phyloP scores from a whole-genome alignment of 139 green algal genomes.

The Coelastrella sp. region DNA sequence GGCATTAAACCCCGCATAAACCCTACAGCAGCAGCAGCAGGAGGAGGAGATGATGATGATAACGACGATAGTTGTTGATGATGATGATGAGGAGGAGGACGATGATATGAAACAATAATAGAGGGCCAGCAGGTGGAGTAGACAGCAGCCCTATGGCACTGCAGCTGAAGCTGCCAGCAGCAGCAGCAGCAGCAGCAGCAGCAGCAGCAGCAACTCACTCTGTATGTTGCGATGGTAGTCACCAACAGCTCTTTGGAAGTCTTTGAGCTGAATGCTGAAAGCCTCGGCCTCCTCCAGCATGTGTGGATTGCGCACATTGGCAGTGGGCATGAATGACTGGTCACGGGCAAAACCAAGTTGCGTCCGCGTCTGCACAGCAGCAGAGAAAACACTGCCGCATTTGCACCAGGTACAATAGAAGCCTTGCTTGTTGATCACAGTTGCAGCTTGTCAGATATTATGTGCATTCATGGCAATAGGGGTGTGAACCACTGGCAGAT shows the following conservation, averaged over 20 bases:
- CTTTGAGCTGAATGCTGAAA: constrained; percentile 47
- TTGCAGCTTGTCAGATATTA: neutral
- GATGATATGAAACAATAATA: neutral
- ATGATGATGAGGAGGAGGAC: neutral
- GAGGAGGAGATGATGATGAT: neutral
- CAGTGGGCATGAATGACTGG: constrained; percentile 57
- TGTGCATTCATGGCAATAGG: neutral
- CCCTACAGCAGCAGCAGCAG: constrained; percentile 28
- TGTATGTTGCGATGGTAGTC: constrained; percentile 21
- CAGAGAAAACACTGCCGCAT: neutral
- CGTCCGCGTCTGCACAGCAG: neutral
- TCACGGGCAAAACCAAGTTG: constrained; percentile 50
- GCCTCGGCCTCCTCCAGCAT: constrained; percentile 62
- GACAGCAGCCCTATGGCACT: neutral
- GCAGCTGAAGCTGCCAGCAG: neutral
- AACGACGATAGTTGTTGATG: too few species aligned
- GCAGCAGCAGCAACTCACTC: constrained; percentile 13
- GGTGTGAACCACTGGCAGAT: neutral
- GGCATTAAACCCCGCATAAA: constrained; percentile 41
- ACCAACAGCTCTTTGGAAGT: constrained; percentile 27
- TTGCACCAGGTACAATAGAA: neutral
- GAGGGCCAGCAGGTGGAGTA: too few species aligned
- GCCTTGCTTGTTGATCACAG: neutral
- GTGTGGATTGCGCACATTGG: constrained; percentile 60
- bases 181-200: neutral